A percentile compares a stretch with the other conserved stretches of the same genome.
Conservation (phyloP, 257 asterid genomes). For the Solanum pinnatisectum region DNA sequence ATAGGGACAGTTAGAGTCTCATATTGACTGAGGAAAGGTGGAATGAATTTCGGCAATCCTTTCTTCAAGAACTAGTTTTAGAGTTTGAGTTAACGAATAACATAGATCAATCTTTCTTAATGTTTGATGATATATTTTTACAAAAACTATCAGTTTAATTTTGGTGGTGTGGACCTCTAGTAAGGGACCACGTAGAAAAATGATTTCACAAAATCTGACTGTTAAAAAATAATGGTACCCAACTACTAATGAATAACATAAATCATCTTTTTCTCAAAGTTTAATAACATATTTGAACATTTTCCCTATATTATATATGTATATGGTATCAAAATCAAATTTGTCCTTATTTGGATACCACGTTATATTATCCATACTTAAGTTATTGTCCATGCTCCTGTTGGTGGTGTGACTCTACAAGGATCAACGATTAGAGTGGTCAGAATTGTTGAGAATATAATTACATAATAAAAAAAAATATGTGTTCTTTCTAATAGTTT, state of each 20-base stretch:
- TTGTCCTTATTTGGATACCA: background rate
- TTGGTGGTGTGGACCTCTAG: background rate
- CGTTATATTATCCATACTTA: background rate
- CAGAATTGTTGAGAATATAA: background rate
- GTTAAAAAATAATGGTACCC: background rate
- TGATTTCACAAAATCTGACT: background rate
- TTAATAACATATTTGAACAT: background rate
- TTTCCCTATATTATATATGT: background rate
- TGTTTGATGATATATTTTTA: background rate
- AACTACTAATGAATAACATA: background rate
- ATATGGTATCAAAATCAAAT: background rate
- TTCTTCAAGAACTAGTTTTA: background rate
- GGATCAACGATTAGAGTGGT: background rate
- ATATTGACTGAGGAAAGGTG: background rate
- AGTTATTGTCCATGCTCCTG: background rate
- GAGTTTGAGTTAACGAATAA: background rate
- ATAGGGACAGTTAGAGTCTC: background rate
- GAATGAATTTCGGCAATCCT: background rate
- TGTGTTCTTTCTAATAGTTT: no score
- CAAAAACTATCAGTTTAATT: rapidly evolving
- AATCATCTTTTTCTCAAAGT: background rate
- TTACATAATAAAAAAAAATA: background rate
- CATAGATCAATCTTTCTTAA: no score
- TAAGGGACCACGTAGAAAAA: background rate
- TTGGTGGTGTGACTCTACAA: background rate